These are phyloP conservation scores for Metschnikowia borealis DNA, from an alignment of 805 yeast species.

Conservation along the genomic window DNA sequence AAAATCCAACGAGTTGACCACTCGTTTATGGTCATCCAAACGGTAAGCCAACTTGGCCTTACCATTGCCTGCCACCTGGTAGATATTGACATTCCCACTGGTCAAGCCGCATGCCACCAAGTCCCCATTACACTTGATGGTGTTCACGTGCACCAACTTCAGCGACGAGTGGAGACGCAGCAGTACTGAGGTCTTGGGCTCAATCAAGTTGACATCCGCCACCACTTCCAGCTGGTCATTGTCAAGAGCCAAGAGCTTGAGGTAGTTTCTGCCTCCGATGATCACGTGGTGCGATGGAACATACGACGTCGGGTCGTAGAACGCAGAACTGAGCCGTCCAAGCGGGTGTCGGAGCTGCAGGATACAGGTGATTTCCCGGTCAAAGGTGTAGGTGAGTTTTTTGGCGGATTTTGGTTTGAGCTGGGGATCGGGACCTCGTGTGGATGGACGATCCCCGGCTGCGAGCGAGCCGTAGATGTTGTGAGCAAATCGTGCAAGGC, in stretches of 20 bases:
- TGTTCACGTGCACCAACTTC: slow-evolving; percentile 35
- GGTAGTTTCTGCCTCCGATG: slow-evolving; percentile 41
- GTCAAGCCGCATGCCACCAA: slow-evolving; percentile 39
- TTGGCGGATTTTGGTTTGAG: slow-evolving; percentile 7
- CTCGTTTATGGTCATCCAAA: slow-evolving; percentile 39
- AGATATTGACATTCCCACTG: slow-evolving; percentile 32
- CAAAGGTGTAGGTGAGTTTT: slow-evolving; percentile 19
- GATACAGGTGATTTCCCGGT: slow-evolving; percentile 23
- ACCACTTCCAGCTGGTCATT: slow-evolving; percentile 29
- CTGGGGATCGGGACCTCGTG: slow-evolving; percentile 10
- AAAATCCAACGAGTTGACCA: slow-evolving; percentile 40
- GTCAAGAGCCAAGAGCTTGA: slow-evolving; percentile 30
- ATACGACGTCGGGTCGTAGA: slow-evolving; percentile 9
- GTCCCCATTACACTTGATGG: slow-evolving; percentile 32
- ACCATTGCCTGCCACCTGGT: slow-evolving; percentile 31
- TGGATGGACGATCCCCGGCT: slow-evolving; percentile 17
- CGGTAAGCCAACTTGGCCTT: slow-evolving; percentile 26
- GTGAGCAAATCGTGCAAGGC: slow-evolving; percentile 54
- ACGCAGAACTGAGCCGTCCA: slow-evolving; percentile 10
- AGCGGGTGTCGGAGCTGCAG: slow-evolving; percentile 24
- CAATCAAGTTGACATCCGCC: slow-evolving; percentile 34
- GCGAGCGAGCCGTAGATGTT: slow-evolving; percentile 49
- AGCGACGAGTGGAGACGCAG: slow-evolving; percentile 12
- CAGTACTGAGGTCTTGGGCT: slow-evolving; percentile 17
- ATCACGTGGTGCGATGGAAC: slow-evolving; percentile 31